Conservation (phyloP, 306 rosid species). For the Myrica gale region DNA sequence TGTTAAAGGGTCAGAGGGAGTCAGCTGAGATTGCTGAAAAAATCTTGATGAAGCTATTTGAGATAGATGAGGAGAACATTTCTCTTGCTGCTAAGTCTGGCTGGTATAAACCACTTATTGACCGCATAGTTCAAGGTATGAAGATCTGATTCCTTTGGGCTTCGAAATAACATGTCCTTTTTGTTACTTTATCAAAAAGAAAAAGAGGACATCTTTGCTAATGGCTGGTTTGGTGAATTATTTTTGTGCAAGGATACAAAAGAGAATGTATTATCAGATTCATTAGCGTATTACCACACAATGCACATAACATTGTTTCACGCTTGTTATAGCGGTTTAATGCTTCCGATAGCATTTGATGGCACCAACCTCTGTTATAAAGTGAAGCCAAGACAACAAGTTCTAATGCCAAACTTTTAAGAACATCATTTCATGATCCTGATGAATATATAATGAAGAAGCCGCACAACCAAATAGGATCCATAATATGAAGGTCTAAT, state of each 20-base stretch:
- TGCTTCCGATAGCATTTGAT: background rate
- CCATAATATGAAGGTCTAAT: background rate
- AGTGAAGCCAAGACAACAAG: no score
- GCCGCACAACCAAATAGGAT: background rate
- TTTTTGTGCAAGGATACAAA: background rate
- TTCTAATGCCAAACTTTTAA: no score
- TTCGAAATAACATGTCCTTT: background rate
- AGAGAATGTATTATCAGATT: background rate
- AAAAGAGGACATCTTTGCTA: background rate
- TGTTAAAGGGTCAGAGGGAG: conserved; percentile 46
- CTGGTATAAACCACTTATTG: conserved; percentile 72
- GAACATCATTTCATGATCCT: background rate
- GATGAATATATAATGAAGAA: background rate
- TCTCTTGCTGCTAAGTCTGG: conserved; percentile 59
- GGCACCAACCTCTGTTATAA: background rate
- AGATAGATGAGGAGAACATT: conserved; percentile 55
- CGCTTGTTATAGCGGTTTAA: background rate
- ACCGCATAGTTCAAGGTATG: conserved; percentile 59
- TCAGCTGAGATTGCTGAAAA: conserved; percentile 62
- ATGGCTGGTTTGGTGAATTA: background rate
- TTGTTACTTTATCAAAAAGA: background rate
- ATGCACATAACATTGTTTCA: background rate
- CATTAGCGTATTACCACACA: conserved; percentile 2
- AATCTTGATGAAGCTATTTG: conserved; percentile 60
- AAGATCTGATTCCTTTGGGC: conserved; percentile 20